phyloP scores from a whole-genome alignment of 2,329 filamentous ascomycete species.

The Diplodia mutila region DNA sequence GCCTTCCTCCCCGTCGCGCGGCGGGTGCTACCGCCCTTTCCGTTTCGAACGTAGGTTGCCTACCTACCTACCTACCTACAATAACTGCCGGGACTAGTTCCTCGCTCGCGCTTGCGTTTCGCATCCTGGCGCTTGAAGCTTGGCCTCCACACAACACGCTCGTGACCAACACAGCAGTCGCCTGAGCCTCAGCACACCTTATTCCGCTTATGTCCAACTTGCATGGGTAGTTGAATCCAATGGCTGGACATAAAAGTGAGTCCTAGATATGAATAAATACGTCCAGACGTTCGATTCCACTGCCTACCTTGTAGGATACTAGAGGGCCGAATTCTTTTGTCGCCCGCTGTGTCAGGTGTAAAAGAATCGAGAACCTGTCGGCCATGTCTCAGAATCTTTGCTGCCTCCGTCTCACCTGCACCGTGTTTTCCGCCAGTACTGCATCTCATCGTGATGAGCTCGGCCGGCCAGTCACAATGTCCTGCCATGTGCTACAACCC shows the following conservation, averaged over 20 bases:
- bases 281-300: too few relatives aligned
- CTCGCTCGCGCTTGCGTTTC: slow-evolving; percentile 13
- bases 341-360: too few relatives aligned
- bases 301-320: too few relatives aligned
- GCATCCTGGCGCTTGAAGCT: not conserved
- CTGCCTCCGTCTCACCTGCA: not conserved
- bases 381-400: not conserved
- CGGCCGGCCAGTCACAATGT: not conserved
- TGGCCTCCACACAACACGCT: not conserved
- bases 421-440: not conserved
- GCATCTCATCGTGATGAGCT: not conserved
- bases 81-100: not conserved
- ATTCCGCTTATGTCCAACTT: too few relatives aligned
- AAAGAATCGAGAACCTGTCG: too few relatives aligned
- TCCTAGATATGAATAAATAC: too few relatives aligned
- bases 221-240: too few relatives aligned
- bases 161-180: not conserved
- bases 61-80: too few relatives aligned
- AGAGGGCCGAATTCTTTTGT: too few relatives aligned
- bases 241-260: too few relatives aligned
- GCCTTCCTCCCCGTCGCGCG: not conserved
- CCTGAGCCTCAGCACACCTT: not conserved
- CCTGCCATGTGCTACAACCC: not conserved
- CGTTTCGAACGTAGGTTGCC: not conserved
- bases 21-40: not conserved